Percentiles rank a stretch among this genome's conserved stretches.
These are phyloP conservation scores for Debaryomycetaceae sp. DNA, from an alignment of 1,139 yeast species.

Conservation along the genomic window DNA sequence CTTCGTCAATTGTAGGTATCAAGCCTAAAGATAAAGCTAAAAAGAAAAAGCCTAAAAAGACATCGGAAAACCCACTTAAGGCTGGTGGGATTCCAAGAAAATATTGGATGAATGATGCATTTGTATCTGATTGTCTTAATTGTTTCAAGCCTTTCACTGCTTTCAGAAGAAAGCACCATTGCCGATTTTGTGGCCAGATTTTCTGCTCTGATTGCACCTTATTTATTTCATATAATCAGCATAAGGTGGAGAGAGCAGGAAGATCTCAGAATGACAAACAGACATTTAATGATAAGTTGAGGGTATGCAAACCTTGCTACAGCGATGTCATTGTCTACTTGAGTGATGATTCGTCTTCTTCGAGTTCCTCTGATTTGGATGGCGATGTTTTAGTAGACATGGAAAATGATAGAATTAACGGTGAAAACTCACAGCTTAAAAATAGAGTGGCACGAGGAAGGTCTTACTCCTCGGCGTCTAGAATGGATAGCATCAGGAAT, in stretches of 20 bases:
- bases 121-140: constrained; percentile 75
- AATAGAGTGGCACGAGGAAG: not conserved
- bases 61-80: constrained; percentile 45
- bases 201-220: constrained; percentile 87
- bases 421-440: constrained; percentile 9
- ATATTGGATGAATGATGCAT: constrained; percentile 91
- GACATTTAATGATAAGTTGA: constrained; percentile 58
- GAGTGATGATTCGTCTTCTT: constrained; percentile 57
- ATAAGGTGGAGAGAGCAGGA: constrained; percentile 40
- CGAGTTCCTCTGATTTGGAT: constrained; percentile 14
- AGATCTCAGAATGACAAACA: constrained; percentile 25
- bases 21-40: constrained; percentile 13
- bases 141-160: constrained; percentile 72
- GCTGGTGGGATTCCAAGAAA: constrained; percentile 57
- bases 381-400: constrained; percentile 7
- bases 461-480: not conserved
- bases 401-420: constrained; percentile 14
- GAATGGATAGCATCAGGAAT: not conserved
- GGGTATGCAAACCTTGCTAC: constrained; percentile 79
- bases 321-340: constrained; percentile 62
- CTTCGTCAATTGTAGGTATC: constrained; percentile 28
- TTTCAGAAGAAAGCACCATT: constrained; percentile 89
- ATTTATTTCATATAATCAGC: constrained; percentile 71
- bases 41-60: constrained; percentile 30
- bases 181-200: constrained; percentile 93